These are phyloP conservation scores for Castanea mollissima DNA, from an alignment of 306 rosid species.

Conservation along the genomic window DNA sequence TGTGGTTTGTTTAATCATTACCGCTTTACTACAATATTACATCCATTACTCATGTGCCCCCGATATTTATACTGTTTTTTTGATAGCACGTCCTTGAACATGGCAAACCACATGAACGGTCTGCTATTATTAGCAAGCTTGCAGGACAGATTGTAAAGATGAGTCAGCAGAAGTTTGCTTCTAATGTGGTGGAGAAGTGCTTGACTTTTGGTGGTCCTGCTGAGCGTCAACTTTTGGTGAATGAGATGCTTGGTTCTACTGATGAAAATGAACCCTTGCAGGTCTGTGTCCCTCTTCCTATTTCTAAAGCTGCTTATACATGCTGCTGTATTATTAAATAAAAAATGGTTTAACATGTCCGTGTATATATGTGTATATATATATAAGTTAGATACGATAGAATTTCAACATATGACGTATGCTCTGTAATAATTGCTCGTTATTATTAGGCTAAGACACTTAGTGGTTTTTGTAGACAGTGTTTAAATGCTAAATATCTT, in stretches of 20 bases:
- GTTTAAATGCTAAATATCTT: too few species aligned
- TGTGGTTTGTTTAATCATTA: neutral
- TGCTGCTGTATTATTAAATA: too few species aligned
- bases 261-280: slow-evolving; percentile 98
- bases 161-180: slow-evolving; percentile 99
- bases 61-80: slow-evolving; percentile 24
- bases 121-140: slow-evolving; percentile 78
- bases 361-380: neutral
- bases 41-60: neutral
- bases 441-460: too few species aligned
- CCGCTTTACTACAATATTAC: neutral
- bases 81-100: slow-evolving; percentile 80
- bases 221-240: slow-evolving; percentile 82
- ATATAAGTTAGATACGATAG: too few species aligned
- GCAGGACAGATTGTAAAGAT: slow-evolving; percentile 96
- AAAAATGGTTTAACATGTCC: neutral
- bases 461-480: too few species aligned
- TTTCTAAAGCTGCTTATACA: neutral
- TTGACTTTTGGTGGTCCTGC: slow-evolving; percentile 76
- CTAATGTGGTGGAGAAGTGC: slow-evolving; percentile 96
- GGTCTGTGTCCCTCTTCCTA: slow-evolving; percentile 41
- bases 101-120: slow-evolving; percentile 74
- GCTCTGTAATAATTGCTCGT: too few species aligned
- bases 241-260: slow-evolving; percentile 89
- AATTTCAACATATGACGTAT: too few species aligned